phyloP scores from a whole-genome alignment of 192 early-diverging fungal species.

The Entomortierella chlamydospora region DNA sequence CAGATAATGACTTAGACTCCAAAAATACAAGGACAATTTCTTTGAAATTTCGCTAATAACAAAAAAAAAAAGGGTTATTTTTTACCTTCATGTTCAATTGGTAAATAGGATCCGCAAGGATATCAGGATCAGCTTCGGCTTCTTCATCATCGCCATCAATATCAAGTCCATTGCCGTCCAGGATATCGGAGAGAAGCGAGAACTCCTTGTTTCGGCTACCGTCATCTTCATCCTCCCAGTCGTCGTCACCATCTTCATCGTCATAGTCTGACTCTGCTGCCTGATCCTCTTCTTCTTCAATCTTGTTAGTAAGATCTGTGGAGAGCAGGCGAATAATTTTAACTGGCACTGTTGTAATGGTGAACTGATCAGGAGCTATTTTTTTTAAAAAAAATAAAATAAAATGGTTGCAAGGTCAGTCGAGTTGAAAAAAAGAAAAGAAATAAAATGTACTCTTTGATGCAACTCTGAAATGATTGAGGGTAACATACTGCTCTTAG shows the following conservation, averaged over 20 bases:
- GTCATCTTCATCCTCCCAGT: slow-evolving; percentile 70
- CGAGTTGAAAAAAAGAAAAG: background rate
- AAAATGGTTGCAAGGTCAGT: slow-evolving; percentile 31
- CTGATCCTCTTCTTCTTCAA: slow-evolving; percentile 63
- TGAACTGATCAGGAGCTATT: slow-evolving; percentile 83
- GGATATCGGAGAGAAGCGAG: slow-evolving; percentile 20
- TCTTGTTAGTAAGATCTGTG: slow-evolving; percentile 80
- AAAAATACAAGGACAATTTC: too few species aligned
- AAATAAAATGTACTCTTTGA: too few species aligned
- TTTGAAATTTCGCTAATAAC: too few species aligned
- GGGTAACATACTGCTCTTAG: slow-evolving; percentile 57
- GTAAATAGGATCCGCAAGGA: slow-evolving; percentile 74
- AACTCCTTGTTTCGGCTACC: slow-evolving; percentile 51
- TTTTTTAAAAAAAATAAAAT: background rate
- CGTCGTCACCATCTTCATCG: slow-evolving; percentile 62
- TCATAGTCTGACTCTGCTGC: slow-evolving; percentile 67
- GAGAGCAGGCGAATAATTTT: slow-evolving; percentile 91
- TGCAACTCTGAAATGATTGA: too few species aligned
- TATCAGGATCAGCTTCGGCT: slow-evolving; percentile 72
- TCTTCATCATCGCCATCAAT: slow-evolving; percentile 67
- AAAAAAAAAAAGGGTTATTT: too few species aligned
- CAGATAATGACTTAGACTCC: too few species aligned
- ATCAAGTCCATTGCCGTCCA: slow-evolving; percentile 29
- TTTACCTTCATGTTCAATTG: slow-evolving; percentile 74
- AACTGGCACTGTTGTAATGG: slow-evolving; percentile 77